These are phyloP conservation scores for Apiotrichum sp. DNA, from an alignment of 1,284 basidiomycete species.

Conservation along the genomic window DNA sequence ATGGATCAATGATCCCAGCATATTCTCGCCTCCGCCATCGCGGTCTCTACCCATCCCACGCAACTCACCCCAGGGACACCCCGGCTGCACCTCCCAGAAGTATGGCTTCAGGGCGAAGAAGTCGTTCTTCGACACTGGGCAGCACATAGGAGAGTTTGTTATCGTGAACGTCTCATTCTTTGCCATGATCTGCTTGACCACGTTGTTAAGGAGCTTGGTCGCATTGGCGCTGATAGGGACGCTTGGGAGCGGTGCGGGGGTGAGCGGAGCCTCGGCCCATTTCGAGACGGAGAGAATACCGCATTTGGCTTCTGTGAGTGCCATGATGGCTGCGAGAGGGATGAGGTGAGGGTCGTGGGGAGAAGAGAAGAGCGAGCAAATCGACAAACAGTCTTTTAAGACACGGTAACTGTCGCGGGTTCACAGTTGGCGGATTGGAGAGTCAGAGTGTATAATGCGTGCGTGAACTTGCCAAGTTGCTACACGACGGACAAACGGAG, in stretches of 20 bases:
- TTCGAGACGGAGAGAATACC: constrained; percentile 9
- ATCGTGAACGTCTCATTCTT: constrained; percentile 21
- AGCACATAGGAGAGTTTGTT: constrained; percentile 21
- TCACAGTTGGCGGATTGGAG: no score
- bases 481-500: no score
- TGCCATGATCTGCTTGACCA: constrained; percentile 8
- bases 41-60: neutral
- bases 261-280: constrained; percentile 18
- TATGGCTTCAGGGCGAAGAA: constrained; percentile 33
- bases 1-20: no score
- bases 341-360: neutral
- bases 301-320: neutral
- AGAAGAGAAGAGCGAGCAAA: neutral
- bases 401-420: no score
- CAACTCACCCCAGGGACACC: constrained; percentile 24
- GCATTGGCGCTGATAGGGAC: neutral
- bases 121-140: constrained; percentile 24
- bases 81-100: constrained; percentile 25
- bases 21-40: no score
- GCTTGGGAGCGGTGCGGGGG: constrained; percentile 3
- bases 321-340: neutral
- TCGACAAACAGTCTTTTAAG: no score
- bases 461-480: no score
- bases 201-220: constrained; percentile 10
- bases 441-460: no score